These are phyloP conservation scores for Ophiocordyceps sinensis DNA, from an alignment of 2,329 filamentous ascomycete species.

Conservation along the genomic window DNA sequence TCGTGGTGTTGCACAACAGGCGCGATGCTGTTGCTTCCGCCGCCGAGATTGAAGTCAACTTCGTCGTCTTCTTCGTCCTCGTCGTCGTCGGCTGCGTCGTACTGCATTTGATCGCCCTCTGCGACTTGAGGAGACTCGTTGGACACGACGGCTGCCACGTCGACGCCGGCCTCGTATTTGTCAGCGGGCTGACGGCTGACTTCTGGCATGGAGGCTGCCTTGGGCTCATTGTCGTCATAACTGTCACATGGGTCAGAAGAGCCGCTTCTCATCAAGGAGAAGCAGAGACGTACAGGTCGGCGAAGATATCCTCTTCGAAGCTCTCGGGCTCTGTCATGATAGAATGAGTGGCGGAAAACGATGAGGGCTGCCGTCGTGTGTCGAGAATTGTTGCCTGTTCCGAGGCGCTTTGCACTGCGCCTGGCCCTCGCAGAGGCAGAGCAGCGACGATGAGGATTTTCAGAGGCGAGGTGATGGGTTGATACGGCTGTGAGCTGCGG, in stretches of 20 bases:
- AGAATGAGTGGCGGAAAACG: neutral
- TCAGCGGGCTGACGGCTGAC: conserved; percentile 13
- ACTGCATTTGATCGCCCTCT: conserved; percentile 27
- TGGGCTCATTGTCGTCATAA: conserved; percentile 49
- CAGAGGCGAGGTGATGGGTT: too few relatives aligned
- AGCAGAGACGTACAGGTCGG: conserved; percentile 59
- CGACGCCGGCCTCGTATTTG: conserved; percentile 13
- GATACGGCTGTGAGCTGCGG: too few relatives aligned
- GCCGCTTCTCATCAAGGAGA: neutral
- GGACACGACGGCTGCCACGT: conserved; percentile 6
- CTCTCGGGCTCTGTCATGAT: conserved; percentile 68
- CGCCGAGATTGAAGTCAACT: conserved; percentile 43
- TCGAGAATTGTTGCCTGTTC: too few relatives aligned
- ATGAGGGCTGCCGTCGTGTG: neutral
- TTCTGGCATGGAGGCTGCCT: conserved; percentile 19
- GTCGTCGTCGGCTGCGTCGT: conserved; percentile 27
- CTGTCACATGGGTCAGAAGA: conserved; percentile 22
- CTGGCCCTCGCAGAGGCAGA: too few relatives aligned
- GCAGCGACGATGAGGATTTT: too few relatives aligned
- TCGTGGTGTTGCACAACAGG: conserved; percentile 15
- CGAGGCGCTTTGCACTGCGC: too few relatives aligned
- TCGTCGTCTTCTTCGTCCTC: conserved; percentile 41
- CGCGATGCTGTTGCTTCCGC: conserved; percentile 18
- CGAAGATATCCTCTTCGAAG: conserved; percentile 88
- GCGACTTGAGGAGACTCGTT: conserved; percentile 3